phyloP scores from a whole-genome alignment of 2,329 filamentous ascomycete genomes.

The Paradendryphiella salina region DNA sequence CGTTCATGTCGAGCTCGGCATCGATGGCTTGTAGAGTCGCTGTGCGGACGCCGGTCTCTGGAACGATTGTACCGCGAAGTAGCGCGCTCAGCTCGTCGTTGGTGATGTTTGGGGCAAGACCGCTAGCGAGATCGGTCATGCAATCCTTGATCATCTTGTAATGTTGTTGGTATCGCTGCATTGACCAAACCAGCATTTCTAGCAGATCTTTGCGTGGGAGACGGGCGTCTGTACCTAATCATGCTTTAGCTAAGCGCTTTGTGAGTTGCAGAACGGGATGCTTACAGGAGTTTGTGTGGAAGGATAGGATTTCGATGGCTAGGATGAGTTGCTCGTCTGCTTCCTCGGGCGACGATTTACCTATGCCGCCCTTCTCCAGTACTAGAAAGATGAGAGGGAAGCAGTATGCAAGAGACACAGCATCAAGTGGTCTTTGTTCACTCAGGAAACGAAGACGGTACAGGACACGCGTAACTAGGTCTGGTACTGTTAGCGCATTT shows the following conservation, averaged over 20 bases:
- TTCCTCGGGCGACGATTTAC: slow-evolving; percentile 68
- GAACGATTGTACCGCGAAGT: slow-evolving; percentile 76
- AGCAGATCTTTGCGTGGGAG: slow-evolving; percentile 78
- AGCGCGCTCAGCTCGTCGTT: slow-evolving; percentile 72
- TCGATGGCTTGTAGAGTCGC: slow-evolving; percentile 88
- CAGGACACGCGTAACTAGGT: slow-evolving; percentile 80
- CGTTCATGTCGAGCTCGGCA: slow-evolving; percentile 87
- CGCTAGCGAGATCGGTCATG: slow-evolving; percentile 81
- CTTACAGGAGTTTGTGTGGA: slow-evolving; percentile 78
- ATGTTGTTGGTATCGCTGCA: slow-evolving; percentile 89
- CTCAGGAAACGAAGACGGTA: slow-evolving; percentile 88
- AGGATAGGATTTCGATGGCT: slow-evolving; percentile 83
- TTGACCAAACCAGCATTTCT: slow-evolving; percentile 71
- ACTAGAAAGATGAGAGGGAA: slow-evolving; percentile 80
- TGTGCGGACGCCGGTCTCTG: slow-evolving; percentile 77
- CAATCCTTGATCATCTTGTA: slow-evolving; percentile 96
- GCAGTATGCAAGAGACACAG: slow-evolving; percentile 83
- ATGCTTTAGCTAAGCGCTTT: slow-evolving; percentile 19
- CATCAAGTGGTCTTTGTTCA: slow-evolving; percentile 92
- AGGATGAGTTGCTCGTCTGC: slow-evolving; percentile 87
- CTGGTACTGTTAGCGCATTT: slow-evolving; percentile 33
- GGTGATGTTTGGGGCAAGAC: slow-evolving; percentile 79
- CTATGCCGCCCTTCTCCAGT: slow-evolving; percentile 77
- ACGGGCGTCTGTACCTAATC: slow-evolving; percentile 64
- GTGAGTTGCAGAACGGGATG: slow-evolving; percentile 1